phyloP scores from a whole-genome alignment of 1,284 basidiomycete genomes.

The Moesziomyces parantarcticus region DNA sequence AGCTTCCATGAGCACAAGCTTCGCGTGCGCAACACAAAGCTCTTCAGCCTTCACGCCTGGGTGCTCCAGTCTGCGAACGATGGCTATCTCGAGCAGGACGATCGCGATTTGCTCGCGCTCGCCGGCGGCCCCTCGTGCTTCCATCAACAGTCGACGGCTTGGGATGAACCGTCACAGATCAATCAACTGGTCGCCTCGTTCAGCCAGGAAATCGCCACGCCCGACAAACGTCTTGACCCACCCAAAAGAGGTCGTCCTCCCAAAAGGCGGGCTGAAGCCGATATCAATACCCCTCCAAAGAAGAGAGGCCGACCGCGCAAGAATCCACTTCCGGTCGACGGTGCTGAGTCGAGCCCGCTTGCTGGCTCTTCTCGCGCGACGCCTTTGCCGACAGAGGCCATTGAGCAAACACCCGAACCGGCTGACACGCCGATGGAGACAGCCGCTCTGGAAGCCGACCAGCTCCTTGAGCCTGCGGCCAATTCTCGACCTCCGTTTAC shows the following conservation, averaged over 20 bases:
- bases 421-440: background rate
- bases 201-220: no score
- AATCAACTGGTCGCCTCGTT: background rate
- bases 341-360: no score
- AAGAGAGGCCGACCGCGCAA: conserved; percentile 26
- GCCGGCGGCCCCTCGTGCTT: conserved; percentile 30
- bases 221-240: background rate
- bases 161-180: conserved; percentile 13
- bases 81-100: conserved; percentile 27
- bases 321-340: background rate
- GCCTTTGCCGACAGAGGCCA: background rate
- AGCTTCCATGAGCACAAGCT: conserved; percentile 42
- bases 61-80: conserved; percentile 44
- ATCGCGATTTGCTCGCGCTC: conserved; percentile 19
- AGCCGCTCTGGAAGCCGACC: background rate
- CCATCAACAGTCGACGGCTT: conserved; percentile 18
- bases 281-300: conserved; percentile 3
- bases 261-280: conserved; percentile 4
- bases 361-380: conserved; percentile 3
- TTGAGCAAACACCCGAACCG: background rate
- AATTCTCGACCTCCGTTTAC: background rate
- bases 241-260: conserved; percentile 20
- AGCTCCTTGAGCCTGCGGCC: background rate
- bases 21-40: conserved; percentile 30
- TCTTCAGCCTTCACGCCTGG: conserved; percentile 48